Conservation (phyloP, 306 rosid species). For the Coriaria nepalensis region DNA sequence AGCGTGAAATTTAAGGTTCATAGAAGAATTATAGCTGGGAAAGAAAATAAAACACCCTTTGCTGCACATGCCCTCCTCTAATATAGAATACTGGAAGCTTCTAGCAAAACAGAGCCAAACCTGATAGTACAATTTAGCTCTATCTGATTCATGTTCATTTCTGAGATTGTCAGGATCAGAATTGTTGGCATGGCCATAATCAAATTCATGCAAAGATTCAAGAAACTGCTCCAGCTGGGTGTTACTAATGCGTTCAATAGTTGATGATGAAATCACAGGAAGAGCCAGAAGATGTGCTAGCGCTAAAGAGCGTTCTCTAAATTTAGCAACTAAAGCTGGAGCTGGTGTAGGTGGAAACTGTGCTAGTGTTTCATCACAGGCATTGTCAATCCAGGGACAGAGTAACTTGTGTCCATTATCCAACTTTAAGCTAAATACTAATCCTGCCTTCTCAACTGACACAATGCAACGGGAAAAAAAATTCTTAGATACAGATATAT, state of each 20-base stretch:
- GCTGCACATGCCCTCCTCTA: too few relatives aligned
- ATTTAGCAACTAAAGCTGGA: conserved; percentile 49
- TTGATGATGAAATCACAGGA: conserved; percentile 57
- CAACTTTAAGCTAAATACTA: conserved; percentile 83
- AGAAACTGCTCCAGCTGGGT: conserved; percentile 56
- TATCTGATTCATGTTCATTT: conserved; percentile 34
- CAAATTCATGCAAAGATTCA: conserved; percentile 33
- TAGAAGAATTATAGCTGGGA: too few relatives aligned
- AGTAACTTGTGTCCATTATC: conserved; percentile 84
- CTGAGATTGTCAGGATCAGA: conserved; percentile 29
- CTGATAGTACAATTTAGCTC: conserved; percentile 52
- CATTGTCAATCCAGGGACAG: conserved; percentile 88
- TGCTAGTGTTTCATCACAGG: conserved; percentile 66
- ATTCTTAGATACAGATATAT: conserved; percentile 12
- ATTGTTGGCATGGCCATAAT: conserved; percentile 25
- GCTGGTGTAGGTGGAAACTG: conserved; percentile 64
- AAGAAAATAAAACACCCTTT: too few relatives aligned
- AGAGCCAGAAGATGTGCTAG: conserved; percentile 54
- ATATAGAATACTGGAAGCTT: too few relatives aligned
- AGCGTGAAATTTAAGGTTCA: too few relatives aligned
- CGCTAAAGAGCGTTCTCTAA: conserved; percentile 43
- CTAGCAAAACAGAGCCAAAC: conserved; percentile 24
- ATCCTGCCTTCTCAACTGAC: conserved; percentile 90
- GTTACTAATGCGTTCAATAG: conserved; percentile 37
- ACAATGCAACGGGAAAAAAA: conserved; percentile 11